A percentile compares a stretch with the other conserved stretches of the same genome.
phyloP scores from a whole-genome alignment of 495 filamentous ascomycete genomes.

The Penicillium mononematosum region DNA sequence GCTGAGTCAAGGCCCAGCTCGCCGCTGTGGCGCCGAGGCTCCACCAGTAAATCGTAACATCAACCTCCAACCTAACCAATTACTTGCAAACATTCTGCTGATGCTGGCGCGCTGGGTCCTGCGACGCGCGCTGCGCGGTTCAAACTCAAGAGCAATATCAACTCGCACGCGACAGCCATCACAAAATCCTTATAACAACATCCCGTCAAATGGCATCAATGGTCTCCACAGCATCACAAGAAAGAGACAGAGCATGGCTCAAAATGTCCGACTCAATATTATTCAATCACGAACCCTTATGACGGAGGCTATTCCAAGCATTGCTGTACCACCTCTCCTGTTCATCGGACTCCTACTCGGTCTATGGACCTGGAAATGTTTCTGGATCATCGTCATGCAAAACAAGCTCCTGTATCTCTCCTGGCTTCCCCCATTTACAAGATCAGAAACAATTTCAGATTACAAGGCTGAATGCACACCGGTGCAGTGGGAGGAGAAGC shows the following conservation, averaged over 20 bases:
- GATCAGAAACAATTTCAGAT: conserved; percentile 55
- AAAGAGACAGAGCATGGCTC: neutral
- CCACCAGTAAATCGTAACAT: neutral
- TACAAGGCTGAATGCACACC: conserved; percentile 57
- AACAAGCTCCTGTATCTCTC: conserved; percentile 86
- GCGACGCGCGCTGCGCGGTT: neutral
- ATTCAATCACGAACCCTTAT: neutral
- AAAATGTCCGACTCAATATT: neutral
- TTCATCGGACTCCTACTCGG: conserved; percentile 64
- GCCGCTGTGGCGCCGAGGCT: neutral
- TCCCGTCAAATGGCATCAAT: conserved; percentile 1
- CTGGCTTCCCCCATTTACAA: conserved; percentile 59
- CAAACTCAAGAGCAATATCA: neutral
- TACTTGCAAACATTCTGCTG: neutral
- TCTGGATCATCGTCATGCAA: conserved; percentile 77
- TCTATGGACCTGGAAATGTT: conserved; percentile 77
- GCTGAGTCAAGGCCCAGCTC: conserved; percentile 9
- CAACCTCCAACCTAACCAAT: neutral
- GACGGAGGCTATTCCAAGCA: conserved; percentile 44
- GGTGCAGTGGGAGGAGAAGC: conserved; percentile 62
- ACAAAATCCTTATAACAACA: neutral
- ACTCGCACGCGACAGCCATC: neutral
- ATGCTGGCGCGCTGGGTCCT: neutral
- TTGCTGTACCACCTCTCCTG: conserved; percentile 62
- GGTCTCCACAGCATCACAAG: neutral